Base-by-base conservation (phyloP, 176 grass and related monocot genomes). In the Poa annua region DNA sequence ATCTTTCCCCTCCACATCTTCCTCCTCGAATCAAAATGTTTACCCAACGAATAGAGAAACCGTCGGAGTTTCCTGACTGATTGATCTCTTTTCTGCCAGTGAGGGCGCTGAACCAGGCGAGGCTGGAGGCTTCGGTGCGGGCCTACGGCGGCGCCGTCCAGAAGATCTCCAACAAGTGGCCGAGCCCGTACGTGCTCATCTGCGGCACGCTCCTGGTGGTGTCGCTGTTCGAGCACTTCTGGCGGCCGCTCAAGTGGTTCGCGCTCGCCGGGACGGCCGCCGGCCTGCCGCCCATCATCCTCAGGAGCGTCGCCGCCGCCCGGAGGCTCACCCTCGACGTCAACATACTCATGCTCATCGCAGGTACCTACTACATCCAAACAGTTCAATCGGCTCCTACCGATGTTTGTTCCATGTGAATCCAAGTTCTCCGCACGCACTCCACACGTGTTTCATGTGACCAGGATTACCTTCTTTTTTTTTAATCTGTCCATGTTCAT, bases 341-440 rank as follows among this genome's bases (percentile, higher is more conserved):
- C 85, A 99, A 99, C 84, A 99, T 96, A 85, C 89, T 99, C 80
- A 84, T 99, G 93, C 39, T 99, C 20, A 96, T 99, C 60, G 97
- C 97, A 92, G 97, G 97, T 99, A 90, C 22, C 36, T 56, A 20
- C 19, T n/a, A 22, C 54, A n/a, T n/a, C 54, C 22, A 21, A 57
- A 57, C 20, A 17, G 14, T 64, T 64, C 29, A 34, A 64, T 64
- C 61, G 16, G 11, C 8, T 64, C 11, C n/a, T 13, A 13, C 4
- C 8, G 10, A 32, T 69, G 49, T 6, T 50, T 15, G 17, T 41
- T 11, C 59, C 57, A 9, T 84, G 22, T 60, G 22, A 35, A 24
- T 60, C 15, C 25, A 4, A 19, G 14, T 24, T 54, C 16, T 1
- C 3, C 47, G 16, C 36, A 17, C 3, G 5, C 14, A 16, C 8